Evolutionary conservation across 495 filamentous ascomycete genomes (phyloP).

Genomic region (Penicillium angulare): DNA sequence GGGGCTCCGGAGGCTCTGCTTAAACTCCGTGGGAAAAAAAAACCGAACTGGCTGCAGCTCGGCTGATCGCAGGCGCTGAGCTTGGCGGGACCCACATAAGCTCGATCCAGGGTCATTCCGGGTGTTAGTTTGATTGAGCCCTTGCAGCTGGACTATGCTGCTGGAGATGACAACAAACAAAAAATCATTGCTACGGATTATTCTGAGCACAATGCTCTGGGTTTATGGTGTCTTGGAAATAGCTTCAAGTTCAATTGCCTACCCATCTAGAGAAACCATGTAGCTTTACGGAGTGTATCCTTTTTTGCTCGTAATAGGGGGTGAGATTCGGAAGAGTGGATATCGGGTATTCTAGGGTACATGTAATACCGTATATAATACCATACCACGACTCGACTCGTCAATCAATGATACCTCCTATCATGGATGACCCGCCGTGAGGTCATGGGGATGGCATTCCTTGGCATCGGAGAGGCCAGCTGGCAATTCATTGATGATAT

Average conservation of each 20-base stretch:
- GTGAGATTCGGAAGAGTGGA: background rate
- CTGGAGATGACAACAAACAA: background rate
- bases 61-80: conserved; percentile 22
- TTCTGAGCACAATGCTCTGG: too few species aligned
- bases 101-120: conserved; percentile 23
- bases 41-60: conserved; percentile 17
- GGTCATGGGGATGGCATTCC: conserved; percentile 19
- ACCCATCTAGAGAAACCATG: background rate
- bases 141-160: conserved; percentile 3
- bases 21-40: conserved; percentile 14
- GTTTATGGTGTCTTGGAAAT: background rate
- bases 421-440: conserved; percentile 26
- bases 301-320: background rate
- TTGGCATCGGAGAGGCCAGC: conserved; percentile 15
- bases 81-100: conserved; percentile 33
- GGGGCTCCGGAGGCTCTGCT: conserved; percentile 21
- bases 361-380: conserved; percentile 5
- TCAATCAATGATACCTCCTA: too few species aligned
- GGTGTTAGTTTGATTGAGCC: conserved; percentile 2
- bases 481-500: conserved; percentile 2
- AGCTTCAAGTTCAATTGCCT: background rate
- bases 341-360: conserved; percentile 24
- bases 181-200: too few species aligned
- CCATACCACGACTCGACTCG: conserved; percentile 12
- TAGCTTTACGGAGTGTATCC: background rate